A percentile compares a stretch with the other conserved stretches of the same genome.
These are phyloP conservation scores for Ballota nigra DNA, from an alignment of 257 asterid genomes.

Conservation along the genomic window DNA sequence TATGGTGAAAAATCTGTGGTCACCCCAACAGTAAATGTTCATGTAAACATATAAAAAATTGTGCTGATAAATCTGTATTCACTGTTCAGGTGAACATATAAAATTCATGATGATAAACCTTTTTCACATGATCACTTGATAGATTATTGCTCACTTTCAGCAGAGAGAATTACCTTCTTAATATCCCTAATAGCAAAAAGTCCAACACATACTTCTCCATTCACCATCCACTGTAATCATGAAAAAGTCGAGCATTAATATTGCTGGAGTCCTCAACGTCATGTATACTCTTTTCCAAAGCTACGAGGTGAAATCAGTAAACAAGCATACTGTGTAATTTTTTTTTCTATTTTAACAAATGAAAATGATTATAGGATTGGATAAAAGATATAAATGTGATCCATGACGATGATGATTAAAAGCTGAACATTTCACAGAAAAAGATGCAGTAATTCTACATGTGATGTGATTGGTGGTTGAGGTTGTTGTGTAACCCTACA, in stretches of 20 bases:
- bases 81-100: not conserved
- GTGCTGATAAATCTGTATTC: not conserved
- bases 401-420: not conserved
- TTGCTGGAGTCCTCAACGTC: slow-evolving; percentile 11
- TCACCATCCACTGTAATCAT: slow-evolving; percentile 84
- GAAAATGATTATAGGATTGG: not conserved
- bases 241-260: slow-evolving; percentile 19
- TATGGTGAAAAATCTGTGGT: not conserved
- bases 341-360: slow-evolving; percentile 2
- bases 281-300: not conserved
- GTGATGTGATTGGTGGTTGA: not conserved
- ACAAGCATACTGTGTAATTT: not conserved
- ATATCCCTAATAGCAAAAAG: slow-evolving; percentile 80
- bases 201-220: slow-evolving; percentile 94
- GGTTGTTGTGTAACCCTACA: not conserved
- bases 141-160: slow-evolving; percentile 3
- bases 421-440: slow-evolving; percentile 7
- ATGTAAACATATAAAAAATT: too few relatives aligned
- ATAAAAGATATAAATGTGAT: slow-evolving; percentile 3
- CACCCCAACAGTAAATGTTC: not conserved
- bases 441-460: not conserved
- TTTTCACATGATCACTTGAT: not conserved
- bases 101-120: not conserved
- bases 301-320: slow-evolving; percentile 12
- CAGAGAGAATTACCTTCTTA: slow-evolving; percentile 59